Conservation (phyloP, 495 filamentous ascomycete species). For the Articulospora tetracladia region DNA sequence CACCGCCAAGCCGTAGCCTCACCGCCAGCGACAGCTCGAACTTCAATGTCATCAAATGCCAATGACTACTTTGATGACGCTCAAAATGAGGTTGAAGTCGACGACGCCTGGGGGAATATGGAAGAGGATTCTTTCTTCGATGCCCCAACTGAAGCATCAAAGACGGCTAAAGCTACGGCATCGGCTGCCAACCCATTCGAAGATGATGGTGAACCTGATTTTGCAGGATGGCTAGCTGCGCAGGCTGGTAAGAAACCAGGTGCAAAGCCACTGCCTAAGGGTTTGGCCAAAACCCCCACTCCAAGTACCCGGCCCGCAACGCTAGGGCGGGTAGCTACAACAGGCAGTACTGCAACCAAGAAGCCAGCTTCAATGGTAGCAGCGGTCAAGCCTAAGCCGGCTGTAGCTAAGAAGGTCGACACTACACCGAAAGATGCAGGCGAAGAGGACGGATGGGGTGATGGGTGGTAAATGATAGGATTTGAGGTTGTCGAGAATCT, state of each 20-base stretch:
- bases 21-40: conserved; percentile 34
- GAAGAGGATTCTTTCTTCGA: conserved; percentile 55
- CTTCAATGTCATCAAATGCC: conserved; percentile 39
- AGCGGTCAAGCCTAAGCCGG: conserved; percentile 31
- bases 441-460: conserved; percentile 64
- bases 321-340: conserved; percentile 30
- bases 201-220: conserved; percentile 85
- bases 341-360: conserved; percentile 32
- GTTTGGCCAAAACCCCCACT: conserved; percentile 54
- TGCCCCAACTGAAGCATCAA: conserved; percentile 29
- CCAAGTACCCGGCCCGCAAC: conserved; percentile 25
- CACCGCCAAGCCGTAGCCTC: conserved; percentile 51
- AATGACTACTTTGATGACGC: conserved; percentile 44
- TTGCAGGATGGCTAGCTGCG: conserved; percentile 87
- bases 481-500: not conserved
- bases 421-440: conserved; percentile 51
- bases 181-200: conserved; percentile 55
- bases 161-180: conserved; percentile 4
- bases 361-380: conserved; percentile 32
- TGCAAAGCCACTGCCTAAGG: conserved; percentile 71
- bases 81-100: conserved; percentile 59
- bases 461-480: conserved; percentile 51
- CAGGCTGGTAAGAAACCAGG: conserved; percentile 65
- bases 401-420: conserved; percentile 47
- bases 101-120: conserved; percentile 44